These are phyloP conservation scores for Nicotiana benthamiana DNA, from an alignment of 257 asterid species.

Conservation along the genomic window DNA sequence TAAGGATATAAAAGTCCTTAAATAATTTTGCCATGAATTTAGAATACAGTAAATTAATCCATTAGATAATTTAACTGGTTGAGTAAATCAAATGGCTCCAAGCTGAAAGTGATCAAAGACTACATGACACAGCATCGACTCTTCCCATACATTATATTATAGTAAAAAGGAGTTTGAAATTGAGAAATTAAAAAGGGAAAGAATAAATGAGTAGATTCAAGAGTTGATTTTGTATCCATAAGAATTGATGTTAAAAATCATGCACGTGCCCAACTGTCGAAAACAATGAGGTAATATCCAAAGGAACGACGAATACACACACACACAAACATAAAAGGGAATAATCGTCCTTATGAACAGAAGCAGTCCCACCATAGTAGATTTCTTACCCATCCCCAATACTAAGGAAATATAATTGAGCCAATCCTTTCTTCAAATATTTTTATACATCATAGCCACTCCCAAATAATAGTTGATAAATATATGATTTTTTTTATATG, in stretches of 20 bases:
- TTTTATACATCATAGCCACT: too few relatives aligned
- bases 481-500: too few relatives aligned
- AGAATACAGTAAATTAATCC: neutral
- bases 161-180: neutral
- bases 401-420: neutral
- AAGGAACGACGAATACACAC: conserved; percentile 40
- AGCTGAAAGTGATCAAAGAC: neutral
- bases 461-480: too few relatives aligned
- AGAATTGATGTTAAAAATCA: conserved; percentile 10
- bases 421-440: neutral
- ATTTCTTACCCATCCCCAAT: conserved; percentile 4
- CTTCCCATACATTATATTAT: neutral
- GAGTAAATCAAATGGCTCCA: neutral
- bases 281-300: conserved; percentile 28
- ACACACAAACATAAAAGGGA: conserved; percentile 45
- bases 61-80: neutral
- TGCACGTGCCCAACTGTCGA: conserved; percentile 45
- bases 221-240: neutral
- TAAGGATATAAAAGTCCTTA: neutral
- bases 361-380: conserved; percentile 17
- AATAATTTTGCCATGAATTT: neutral
- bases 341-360: conserved; percentile 44
- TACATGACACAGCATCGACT: conserved; percentile 3
- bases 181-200: neutral
- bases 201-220: neutral